Evolutionary conservation across 345 rosid species (phyloP).

Genomic region (Adansonia digitata): DNA sequence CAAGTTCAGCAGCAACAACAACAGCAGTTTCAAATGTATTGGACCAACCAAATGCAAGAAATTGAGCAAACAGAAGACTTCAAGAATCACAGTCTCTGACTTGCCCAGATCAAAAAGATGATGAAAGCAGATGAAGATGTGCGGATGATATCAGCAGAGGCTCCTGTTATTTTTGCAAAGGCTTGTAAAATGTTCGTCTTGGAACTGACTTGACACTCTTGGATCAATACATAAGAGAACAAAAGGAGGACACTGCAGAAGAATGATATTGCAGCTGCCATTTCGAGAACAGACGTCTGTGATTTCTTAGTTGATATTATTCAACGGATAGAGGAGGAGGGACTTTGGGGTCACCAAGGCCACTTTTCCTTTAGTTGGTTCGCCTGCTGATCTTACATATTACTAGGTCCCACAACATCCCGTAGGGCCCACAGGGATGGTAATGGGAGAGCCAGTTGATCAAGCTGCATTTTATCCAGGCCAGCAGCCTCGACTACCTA

Average conservation of each 20-base stretch:
- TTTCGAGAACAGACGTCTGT: slow-evolving; percentile 47
- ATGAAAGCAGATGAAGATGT: slow-evolving; percentile 65
- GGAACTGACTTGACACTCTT: slow-evolving; percentile 49
- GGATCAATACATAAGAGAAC: slow-evolving; percentile 57
- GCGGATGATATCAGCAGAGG: slow-evolving; percentile 53
- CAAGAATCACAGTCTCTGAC: slow-evolving; percentile 50
- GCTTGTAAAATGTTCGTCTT: slow-evolving; percentile 54
- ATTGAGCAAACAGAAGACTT: slow-evolving; percentile 46
- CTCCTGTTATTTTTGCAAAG: slow-evolving; percentile 54
- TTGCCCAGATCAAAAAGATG: slow-evolving; percentile 54
- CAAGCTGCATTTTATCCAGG: slow-evolving; percentile 21
- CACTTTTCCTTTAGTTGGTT: slow-evolving; percentile 32
- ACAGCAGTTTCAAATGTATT: slow-evolving; percentile 47
- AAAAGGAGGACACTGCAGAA: slow-evolving; percentile 54
- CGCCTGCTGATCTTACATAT: slow-evolving; percentile 36
- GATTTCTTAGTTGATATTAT: slow-evolving; percentile 53
- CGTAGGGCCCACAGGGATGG: slow-evolving; percentile 27
- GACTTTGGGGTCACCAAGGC: slow-evolving; percentile 43
- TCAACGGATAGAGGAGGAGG: slow-evolving; percentile 50
- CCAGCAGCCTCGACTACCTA: slow-evolving; percentile 28
- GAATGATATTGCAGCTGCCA: slow-evolving; percentile 57
- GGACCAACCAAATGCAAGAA: slow-evolving; percentile 53
- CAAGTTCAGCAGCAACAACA: slow-evolving; percentile 49
- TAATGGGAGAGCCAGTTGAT: slow-evolving; percentile 37
- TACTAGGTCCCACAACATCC: slow-evolving; percentile 38